These are phyloP conservation scores for Ogataea angusta DNA, from an alignment of 805 yeast genomes.

Conservation along the genomic window DNA sequence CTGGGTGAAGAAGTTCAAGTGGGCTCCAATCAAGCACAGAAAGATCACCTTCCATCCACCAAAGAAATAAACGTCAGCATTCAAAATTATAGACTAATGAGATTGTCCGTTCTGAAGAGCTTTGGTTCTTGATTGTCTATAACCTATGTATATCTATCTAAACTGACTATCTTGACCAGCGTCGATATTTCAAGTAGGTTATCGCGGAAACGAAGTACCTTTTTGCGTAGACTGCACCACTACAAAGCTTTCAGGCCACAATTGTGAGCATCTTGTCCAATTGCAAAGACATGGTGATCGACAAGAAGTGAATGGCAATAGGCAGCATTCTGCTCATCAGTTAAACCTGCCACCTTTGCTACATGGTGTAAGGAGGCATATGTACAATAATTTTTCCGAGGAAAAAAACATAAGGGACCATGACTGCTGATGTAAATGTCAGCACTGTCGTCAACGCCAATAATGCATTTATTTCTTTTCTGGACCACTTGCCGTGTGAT, in stretches of 20 bases:
- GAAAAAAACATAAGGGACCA: not conserved
- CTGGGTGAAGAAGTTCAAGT: slow-evolving; percentile 96
- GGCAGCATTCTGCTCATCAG: too few species aligned
- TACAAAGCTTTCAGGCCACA: too few species aligned
- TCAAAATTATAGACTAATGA: slow-evolving; percentile 10
- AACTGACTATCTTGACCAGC: slow-evolving; percentile 9
- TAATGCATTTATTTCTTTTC: slow-evolving; percentile 35
- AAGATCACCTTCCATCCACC: slow-evolving; percentile 92
- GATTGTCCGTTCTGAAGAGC: slow-evolving; percentile 10
- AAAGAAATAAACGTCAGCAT: slow-evolving; percentile 46
- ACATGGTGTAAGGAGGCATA: too few species aligned
- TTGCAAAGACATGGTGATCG: too few species aligned
- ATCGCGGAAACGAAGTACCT: too few species aligned
- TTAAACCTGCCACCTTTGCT: too few species aligned
- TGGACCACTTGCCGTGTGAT: slow-evolving; percentile 40
- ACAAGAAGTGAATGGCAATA: too few species aligned
- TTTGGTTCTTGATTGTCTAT: slow-evolving; percentile 8
- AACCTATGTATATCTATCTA: slow-evolving; percentile 11
- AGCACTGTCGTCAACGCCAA: slow-evolving; percentile 30
- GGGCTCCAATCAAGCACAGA: slow-evolving; percentile 95
- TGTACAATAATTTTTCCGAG: too few species aligned
- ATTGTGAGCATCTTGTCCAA: too few species aligned
- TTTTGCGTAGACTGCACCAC: too few species aligned
- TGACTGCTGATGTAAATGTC: slow-evolving; percentile 14
- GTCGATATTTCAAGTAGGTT: slow-evolving; percentile 3